Evolutionary conservation across 169 alveolate genomes (phyloP).

Genomic region (Sarcocystis neurona): DNA sequence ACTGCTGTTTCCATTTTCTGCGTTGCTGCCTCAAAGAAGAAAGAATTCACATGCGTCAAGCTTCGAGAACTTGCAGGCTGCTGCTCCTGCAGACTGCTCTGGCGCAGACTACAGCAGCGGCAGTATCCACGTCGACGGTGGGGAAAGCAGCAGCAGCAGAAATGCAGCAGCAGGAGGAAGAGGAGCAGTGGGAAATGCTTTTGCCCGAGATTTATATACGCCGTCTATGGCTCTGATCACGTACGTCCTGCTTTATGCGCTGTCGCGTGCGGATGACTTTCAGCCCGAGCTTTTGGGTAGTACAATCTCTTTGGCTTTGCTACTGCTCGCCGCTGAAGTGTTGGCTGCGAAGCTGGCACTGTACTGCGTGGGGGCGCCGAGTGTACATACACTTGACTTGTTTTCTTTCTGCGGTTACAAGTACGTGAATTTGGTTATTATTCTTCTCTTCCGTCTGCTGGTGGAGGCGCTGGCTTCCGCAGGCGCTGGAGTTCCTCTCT

Average conservation of each 20-base stretch:
- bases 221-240: slow-evolving; percentile 52
- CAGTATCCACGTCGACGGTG: slow-evolving; percentile 10
- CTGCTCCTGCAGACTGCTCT: background rate
- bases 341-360: background rate
- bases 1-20: slow-evolving; percentile 27
- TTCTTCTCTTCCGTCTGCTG: slow-evolving; percentile 27
- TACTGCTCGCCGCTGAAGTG: slow-evolving; percentile 33
- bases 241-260: slow-evolving; percentile 32
- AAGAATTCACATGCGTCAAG: too few relatives aligned
- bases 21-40: background rate
- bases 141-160: too few relatives aligned
- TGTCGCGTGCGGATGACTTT: slow-evolving; percentile 12
- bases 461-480: slow-evolving; percentile 14
- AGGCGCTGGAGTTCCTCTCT: too few relatives aligned
- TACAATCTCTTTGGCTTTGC: slow-evolving; percentile 21
- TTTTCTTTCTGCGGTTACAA: slow-evolving; percentile 60
- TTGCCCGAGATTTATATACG: slow-evolving; percentile 35
- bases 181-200: background rate
- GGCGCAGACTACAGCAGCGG: background rate
- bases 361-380: slow-evolving; percentile 34
- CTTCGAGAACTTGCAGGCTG: too few relatives aligned
- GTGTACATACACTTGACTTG: slow-evolving; percentile 25
- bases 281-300: slow-evolving; percentile 46
- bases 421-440: slow-evolving; percentile 30
- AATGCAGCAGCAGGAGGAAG: too few relatives aligned